These are phyloP conservation scores for Hura crepitans DNA, from an alignment of 441 rosid species.

Conservation along the genomic window DNA sequence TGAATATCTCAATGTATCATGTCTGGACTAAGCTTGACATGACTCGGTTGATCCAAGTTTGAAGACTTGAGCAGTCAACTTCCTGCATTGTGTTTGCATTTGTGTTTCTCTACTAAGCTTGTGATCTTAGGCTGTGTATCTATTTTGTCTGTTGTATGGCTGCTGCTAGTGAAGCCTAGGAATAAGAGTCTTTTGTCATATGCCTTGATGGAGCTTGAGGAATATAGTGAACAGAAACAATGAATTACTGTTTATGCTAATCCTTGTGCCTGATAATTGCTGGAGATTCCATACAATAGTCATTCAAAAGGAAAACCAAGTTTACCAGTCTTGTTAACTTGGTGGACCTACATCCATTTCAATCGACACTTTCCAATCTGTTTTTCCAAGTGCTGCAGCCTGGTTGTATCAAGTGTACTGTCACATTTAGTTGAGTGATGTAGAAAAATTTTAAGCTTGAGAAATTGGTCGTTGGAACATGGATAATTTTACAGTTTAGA, in stretches of 20 bases:
- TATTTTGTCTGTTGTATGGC: neutral
- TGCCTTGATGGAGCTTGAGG: neutral
- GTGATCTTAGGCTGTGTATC: neutral
- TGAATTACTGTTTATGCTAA: neutral
- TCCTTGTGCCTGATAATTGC: neutral
- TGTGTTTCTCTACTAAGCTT: neutral
- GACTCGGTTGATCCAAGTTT: neutral
- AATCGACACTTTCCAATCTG: neutral
- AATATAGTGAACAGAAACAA: too few species aligned
- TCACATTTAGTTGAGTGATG: neutral
- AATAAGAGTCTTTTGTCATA: neutral
- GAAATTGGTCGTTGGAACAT: neutral
- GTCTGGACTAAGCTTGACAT: neutral
- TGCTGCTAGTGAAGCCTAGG: neutral
- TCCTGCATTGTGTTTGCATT: neutral
- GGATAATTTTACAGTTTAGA: neutral
- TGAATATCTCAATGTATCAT: neutral
- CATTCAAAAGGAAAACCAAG: neutral
- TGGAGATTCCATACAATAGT: neutral
- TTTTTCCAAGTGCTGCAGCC: neutral
- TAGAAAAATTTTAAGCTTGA: neutral
- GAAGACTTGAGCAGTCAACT: neutral
- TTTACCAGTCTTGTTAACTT: neutral
- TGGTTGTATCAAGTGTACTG: neutral
- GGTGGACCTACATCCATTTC: neutral